These are phyloP conservation scores for Neurospora sp. DNA, from an alignment of 495 filamentous ascomycete species.

Conservation along the genomic window DNA sequence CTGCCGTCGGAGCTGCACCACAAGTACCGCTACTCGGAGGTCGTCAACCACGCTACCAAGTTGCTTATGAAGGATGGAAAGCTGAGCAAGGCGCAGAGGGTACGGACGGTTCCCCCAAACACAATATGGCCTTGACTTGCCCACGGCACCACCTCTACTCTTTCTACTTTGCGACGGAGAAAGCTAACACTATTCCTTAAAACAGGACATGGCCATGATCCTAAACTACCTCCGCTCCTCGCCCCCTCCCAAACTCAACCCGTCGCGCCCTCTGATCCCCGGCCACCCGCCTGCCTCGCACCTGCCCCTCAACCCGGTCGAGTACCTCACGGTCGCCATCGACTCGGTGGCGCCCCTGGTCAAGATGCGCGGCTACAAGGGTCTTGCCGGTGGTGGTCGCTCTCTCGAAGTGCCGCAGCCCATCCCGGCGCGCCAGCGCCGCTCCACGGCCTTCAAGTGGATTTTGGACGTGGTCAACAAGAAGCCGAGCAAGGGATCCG, in stretches of 20 bases:
- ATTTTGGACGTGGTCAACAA: conserved; percentile 73
- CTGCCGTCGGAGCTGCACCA: conserved; percentile 51
- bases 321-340: conserved; percentile 77
- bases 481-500: conserved; percentile 53
- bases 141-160: background rate
- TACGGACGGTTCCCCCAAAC: conserved; percentile 31
- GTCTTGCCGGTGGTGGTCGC: conserved; percentile 74
- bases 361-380: conserved; percentile 62
- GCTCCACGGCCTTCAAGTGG: conserved; percentile 72
- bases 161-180: background rate
- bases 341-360: conserved; percentile 92
- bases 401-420: conserved; percentile 77
- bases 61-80: conserved; percentile 87
- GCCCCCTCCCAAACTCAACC: conserved; percentile 60
- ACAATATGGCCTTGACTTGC: background rate
- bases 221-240: conserved; percentile 81
- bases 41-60: conserved; percentile 79
- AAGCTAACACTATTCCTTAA: conserved; percentile 8
- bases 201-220: conserved; percentile 74
- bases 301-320: conserved; percentile 65
- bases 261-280: conserved; percentile 59
- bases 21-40: conserved; percentile 68
- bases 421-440: conserved; percentile 59
- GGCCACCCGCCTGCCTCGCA: conserved; percentile 61
- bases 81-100: conserved; percentile 69